Percentiles rank a stretch among this genome's conserved stretches.
Conservation (phyloP, 179 eudicot species). For the Spergularia azorica region DNA sequence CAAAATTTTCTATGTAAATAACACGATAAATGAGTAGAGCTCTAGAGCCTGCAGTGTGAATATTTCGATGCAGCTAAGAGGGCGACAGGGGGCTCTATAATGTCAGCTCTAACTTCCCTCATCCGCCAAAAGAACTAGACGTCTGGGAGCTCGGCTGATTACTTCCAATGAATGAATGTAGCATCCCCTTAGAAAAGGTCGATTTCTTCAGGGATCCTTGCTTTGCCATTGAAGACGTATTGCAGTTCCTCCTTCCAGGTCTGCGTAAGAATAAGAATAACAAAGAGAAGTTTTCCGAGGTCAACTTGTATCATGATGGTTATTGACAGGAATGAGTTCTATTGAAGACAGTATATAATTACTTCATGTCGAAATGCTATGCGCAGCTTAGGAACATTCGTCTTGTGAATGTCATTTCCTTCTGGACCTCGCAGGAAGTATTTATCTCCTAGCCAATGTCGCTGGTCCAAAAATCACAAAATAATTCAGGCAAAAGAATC, state of each 20-base stretch:
- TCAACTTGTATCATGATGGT: not conserved
- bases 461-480: conserved; percentile 34
- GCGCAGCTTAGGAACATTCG: conserved; percentile 74
- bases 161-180: not conserved
- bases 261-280: conserved; percentile 35
- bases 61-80: not conserved
- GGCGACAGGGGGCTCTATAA: conserved; percentile 3
- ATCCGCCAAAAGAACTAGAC: conserved; percentile 4
- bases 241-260: conserved; percentile 82
- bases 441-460: conserved; percentile 75
- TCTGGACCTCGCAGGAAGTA: conserved; percentile 66
- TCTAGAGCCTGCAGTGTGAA: not conserved
- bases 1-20: not conserved
- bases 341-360: conserved; percentile 11
- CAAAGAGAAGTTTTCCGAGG: not conserved
- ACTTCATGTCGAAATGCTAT: conserved; percentile 70
- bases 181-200: conserved; percentile 32
- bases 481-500: not conserved
- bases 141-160: not conserved
- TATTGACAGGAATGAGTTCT: not conserved
- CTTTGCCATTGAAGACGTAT: conserved; percentile 57
- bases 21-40: not conserved
- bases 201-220: conserved; percentile 56
- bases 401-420: conserved; percentile 72
- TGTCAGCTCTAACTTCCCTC: conserved; percentile 13